A percentile compares a stretch with the other conserved stretches of the same genome.
These are phyloP conservation scores for Fusarium gaditjirri DNA, from an alignment of 2,329 filamentous ascomycete species.

Conservation along the genomic window DNA sequence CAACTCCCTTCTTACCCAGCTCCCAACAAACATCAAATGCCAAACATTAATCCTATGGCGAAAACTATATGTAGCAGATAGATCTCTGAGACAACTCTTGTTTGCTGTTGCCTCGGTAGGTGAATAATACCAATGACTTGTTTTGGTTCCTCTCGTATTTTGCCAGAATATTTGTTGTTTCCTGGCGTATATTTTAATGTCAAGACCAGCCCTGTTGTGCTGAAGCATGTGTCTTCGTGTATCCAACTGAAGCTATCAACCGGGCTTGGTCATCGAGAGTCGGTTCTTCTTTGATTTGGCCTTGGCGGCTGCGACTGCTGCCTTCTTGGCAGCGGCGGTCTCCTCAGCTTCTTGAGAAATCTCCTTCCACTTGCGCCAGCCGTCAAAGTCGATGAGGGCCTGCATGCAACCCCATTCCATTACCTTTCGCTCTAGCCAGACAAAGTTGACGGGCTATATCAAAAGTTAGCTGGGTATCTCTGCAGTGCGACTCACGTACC, in stretches of 20 bases:
- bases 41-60: conserved; percentile 24
- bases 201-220: neutral
- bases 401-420: conserved; percentile 99
- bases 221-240: neutral
- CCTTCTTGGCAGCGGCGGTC: conserved; percentile 56
- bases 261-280: conserved; percentile 48
- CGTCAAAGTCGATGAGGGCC: conserved; percentile 97
- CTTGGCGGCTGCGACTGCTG: conserved; percentile 47
- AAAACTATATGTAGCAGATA: conserved; percentile 11
- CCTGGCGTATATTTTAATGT: neutral
- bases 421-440: conserved; percentile 96
- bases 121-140: neutral
- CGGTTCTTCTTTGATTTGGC: conserved; percentile 59
- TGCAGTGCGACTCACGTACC: conserved; percentile 61
- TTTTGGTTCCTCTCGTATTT: neutral
- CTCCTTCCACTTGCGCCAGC: conserved; percentile 97
- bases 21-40: conserved; percentile 26
- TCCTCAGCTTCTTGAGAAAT: conserved; percentile 65
- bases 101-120: conserved; percentile 19
- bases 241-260: conserved; percentile 17
- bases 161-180: neutral
- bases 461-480: conserved; percentile 17
- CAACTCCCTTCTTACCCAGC: conserved; percentile 23
- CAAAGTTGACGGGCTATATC: conserved; percentile 89
- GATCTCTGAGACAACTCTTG: conserved; percentile 14